phyloP scores from a whole-genome alignment of 2,329 filamentous ascomycete genomes.

The Drechslera avenae region DNA sequence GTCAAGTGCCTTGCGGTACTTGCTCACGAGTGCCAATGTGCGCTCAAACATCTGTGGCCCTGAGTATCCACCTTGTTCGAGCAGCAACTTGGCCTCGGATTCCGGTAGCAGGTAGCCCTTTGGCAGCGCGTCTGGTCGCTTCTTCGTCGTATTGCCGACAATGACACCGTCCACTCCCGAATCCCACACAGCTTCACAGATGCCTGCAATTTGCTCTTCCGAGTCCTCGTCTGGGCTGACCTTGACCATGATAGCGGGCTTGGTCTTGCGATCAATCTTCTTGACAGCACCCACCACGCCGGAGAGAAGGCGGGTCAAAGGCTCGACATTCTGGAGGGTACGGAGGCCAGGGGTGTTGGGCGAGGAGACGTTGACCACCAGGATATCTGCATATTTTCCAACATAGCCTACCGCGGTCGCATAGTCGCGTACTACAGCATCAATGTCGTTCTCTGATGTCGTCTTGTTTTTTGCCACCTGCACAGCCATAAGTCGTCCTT shows the following conservation, averaged over 20 bases:
- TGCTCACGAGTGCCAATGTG: conserved; percentile 76
- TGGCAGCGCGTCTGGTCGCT: conserved; percentile 72
- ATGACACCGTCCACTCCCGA: conserved; percentile 94
- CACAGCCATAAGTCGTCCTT: conserved; percentile 80
- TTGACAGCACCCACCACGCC: conserved; percentile 82
- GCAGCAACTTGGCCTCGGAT: conserved; percentile 70
- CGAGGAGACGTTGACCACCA: conserved; percentile 98
- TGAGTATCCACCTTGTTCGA: conserved; percentile 85
- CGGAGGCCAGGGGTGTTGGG: conserved; percentile 94
- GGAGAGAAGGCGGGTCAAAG: conserved; percentile 77
- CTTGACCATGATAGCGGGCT: conserved; percentile 93
- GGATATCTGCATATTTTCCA: conserved; percentile 86
- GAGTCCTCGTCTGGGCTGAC: conserved; percentile 95
- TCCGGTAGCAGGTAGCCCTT: conserved; percentile 66
- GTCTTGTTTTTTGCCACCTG: conserved; percentile 97
- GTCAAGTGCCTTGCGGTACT: conserved; percentile 67
- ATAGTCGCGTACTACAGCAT: conserved; percentile 78
- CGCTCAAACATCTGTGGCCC: conserved; percentile 86
- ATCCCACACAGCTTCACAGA: conserved; percentile 65
- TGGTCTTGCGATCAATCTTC: conserved; percentile 69
- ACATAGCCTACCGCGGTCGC: conserved; percentile 86
- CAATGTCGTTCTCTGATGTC: conserved; percentile 82
- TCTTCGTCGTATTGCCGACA: conserved; percentile 95
- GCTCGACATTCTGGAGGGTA: conserved; percentile 82
- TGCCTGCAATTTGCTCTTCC: conserved; percentile 81